Conservation (phyloP, 345 rosid genomes). For the Eutrema heterophyllum region DNA sequence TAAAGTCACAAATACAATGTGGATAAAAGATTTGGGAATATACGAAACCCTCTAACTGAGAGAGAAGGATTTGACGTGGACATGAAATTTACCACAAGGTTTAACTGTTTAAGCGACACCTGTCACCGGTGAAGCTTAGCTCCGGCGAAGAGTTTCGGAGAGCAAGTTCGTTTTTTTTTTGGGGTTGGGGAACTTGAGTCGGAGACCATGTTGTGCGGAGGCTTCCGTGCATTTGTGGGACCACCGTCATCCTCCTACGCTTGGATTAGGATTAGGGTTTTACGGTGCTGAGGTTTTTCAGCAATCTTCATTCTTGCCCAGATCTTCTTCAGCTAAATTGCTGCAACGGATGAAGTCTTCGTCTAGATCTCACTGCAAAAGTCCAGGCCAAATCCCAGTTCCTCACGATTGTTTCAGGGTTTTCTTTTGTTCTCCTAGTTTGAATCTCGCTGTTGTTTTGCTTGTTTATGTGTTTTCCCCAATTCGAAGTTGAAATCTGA, state of each 20-base stretch:
- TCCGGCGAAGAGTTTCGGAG: conserved; percentile 1
- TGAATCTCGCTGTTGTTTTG: neutral
- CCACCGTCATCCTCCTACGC: conserved; percentile 8
- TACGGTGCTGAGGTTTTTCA: conserved; percentile 26
- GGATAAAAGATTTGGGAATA: neutral
- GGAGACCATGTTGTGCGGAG: conserved; percentile 50
- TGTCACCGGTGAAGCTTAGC: conserved; percentile 16
- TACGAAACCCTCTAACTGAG: neutral
- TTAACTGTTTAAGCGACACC: conserved; percentile 3
- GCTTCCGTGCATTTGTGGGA: conserved; percentile 54
- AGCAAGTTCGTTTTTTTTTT: neutral
- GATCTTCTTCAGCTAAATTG: conserved; percentile 24
- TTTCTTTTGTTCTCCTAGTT: neutral
- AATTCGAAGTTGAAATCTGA: neutral
- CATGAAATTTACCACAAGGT: neutral
- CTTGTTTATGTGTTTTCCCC: neutral
- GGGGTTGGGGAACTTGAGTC: neutral
- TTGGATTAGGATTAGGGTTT: conserved; percentile 39
- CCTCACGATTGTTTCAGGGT: conserved; percentile 48
- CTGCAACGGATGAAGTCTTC: conserved; percentile 36
- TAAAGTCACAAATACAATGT: neutral
- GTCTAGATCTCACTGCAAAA: conserved; percentile 36
- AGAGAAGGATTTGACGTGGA: neutral
- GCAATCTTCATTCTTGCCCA: conserved; percentile 38
- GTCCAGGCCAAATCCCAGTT: conserved; percentile 40